A percentile compares a stretch with the other conserved stretches of the same genome.
These are phyloP conservation scores for Yamadazyma triangularis DNA, from an alignment of 1,139 yeast species.

Conservation along the genomic window DNA sequence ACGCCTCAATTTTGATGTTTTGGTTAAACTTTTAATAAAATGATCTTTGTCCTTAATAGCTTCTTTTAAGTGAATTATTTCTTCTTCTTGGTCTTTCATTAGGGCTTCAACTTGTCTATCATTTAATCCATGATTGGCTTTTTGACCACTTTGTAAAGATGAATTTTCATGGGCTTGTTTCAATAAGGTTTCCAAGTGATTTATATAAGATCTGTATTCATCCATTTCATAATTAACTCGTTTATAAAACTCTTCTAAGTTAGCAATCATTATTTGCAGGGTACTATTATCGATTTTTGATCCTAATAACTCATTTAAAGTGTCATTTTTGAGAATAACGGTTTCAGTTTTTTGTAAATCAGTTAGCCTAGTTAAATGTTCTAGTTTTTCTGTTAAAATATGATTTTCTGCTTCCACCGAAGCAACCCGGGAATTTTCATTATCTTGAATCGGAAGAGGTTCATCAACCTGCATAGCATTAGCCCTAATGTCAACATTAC, in stretches of 20 bases:
- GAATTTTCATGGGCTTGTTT: slow-evolving; percentile 22
- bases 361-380: slow-evolving; percentile 59
- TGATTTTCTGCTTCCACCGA: slow-evolving; percentile 59
- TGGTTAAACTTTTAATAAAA: slow-evolving; percentile 68
- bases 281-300: slow-evolving; percentile 23
- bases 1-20: slow-evolving; percentile 51
- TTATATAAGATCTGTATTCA: slow-evolving; percentile 60
- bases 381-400: slow-evolving; percentile 61
- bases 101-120: slow-evolving; percentile 12
- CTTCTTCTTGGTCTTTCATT: slow-evolving; percentile 64
- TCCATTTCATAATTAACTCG: slow-evolving; percentile 48
- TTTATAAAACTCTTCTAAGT: slow-evolving; percentile 44
- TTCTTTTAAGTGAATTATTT: slow-evolving; percentile 60
- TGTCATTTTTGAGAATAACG: slow-evolving; percentile 49
- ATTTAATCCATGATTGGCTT: slow-evolving; percentile 8
- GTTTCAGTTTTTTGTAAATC: slow-evolving; percentile 57
- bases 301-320: slow-evolving; percentile 47
- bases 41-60: slow-evolving; percentile 67
- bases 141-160: slow-evolving; percentile 2
- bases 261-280: slow-evolving; percentile 38
- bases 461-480: slow-evolving; percentile 10
- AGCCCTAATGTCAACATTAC: slow-evolving; percentile 1
- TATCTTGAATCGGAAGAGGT: not conserved
- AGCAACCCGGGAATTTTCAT: slow-evolving; percentile 17
- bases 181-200: slow-evolving; percentile 58